A percentile compares a stretch with the other conserved stretches of the same genome.
These are phyloP conservation scores for Penicillium goetzii DNA, from an alignment of 495 filamentous ascomycete genomes.

Conservation along the genomic window DNA sequence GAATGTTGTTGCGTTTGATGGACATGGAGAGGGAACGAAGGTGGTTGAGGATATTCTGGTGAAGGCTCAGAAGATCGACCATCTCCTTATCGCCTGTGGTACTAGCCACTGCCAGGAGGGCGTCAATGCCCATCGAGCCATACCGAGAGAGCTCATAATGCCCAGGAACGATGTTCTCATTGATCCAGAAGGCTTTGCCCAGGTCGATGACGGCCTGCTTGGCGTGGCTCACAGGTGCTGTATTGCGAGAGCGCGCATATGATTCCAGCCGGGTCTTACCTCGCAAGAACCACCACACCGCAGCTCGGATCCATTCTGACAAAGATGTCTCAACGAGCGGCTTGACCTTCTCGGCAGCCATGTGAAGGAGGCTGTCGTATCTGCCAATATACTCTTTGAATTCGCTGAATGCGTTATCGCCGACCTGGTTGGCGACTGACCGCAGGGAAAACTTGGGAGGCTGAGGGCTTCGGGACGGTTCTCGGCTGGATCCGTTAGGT, in stretches of 20 bases:
- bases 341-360: constrained; percentile 71
- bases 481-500: constrained; percentile 27
- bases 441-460: constrained; percentile 48
- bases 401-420: constrained; percentile 66
- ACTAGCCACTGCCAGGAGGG: constrained; percentile 45
- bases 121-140: constrained; percentile 49
- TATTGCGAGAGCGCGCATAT: constrained; percentile 64
- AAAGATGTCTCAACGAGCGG: constrained; percentile 61
- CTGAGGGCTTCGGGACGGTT: constrained; percentile 33
- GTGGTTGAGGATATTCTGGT: constrained; percentile 61
- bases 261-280: constrained; percentile 74
- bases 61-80: constrained; percentile 53
- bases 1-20: constrained; percentile 78
- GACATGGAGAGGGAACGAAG: constrained; percentile 75
- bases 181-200: constrained; percentile 82
- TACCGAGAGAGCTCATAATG: constrained; percentile 57
- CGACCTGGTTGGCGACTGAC: constrained; percentile 46
- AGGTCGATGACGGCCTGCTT: constrained; percentile 78
- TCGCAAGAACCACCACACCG: constrained; percentile 85
- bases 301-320: constrained; percentile 68
- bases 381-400: constrained; percentile 69
- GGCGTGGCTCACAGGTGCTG: constrained; percentile 29
- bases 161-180: constrained; percentile 62
- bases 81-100: constrained; percentile 53
- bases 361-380: constrained; percentile 66